Conservation (phyloP, 1,139 yeast species). For the Blastobotrys ciferrii region DNA sequence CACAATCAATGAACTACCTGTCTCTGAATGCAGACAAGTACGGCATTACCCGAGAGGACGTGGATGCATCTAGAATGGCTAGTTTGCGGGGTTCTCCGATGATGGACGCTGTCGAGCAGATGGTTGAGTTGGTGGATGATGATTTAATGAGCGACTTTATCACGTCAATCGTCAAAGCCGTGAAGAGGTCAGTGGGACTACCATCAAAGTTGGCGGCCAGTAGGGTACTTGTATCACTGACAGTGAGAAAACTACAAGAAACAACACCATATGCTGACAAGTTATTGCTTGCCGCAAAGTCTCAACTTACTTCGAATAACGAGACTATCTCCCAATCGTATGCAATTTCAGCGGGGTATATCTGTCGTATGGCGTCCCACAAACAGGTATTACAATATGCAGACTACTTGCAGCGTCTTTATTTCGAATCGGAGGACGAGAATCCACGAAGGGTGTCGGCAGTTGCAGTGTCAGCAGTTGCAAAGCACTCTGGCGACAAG, state of each 20-base stretch:
- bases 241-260: constrained; percentile 54
- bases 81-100: constrained; percentile 80
- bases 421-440: constrained; percentile 56
- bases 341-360: constrained; percentile 79
- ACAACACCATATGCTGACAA: constrained; percentile 61
- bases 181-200: constrained; percentile 75
- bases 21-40: constrained; percentile 87
- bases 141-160: constrained; percentile 51
- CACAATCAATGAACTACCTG: constrained; percentile 82
- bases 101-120: constrained; percentile 79
- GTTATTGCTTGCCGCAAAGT: constrained; percentile 54
- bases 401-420: constrained; percentile 51
- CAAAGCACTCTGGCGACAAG: constrained; percentile 67
- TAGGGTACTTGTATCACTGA: constrained; percentile 65
- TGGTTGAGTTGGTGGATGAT: constrained; percentile 47
- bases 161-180: constrained; percentile 45
- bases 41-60: constrained; percentile 64
- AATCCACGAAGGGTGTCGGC: constrained; percentile 55
- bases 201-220: constrained; percentile 91
- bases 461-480: constrained; percentile 61
- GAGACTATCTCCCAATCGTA: constrained; percentile 71
- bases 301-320: constrained; percentile 68
- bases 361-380: constrained; percentile 62
- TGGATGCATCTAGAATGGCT: constrained; percentile 75
- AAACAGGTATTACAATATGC: constrained; percentile 57